Evolutionary conservation across 106 monocot genomes (phyloP).

Genomic region (Allium sativum): DNA sequence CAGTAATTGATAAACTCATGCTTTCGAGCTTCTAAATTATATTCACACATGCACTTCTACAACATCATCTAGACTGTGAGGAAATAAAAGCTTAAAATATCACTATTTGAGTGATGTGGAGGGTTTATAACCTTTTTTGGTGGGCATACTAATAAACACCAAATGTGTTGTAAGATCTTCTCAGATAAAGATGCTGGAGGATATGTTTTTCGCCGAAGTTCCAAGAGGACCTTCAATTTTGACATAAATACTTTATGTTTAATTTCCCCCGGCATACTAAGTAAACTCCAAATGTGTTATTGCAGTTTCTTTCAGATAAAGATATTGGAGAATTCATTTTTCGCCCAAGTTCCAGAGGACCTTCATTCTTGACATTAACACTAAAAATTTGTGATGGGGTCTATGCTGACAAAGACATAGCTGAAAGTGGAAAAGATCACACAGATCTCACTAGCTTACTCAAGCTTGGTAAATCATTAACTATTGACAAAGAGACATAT

Average conservation of each 20-base stretch:
- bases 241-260: neutral
- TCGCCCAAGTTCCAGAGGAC: slow-evolving; percentile 84
- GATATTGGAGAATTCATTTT: slow-evolving; percentile 86
- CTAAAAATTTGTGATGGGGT: slow-evolving; percentile 88
- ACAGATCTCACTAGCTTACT: slow-evolving; percentile 94
- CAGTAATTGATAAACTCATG: too few relatives aligned
- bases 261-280: neutral
- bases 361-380: slow-evolving; percentile 85
- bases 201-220: too few relatives aligned
- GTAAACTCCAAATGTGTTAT: neutral
- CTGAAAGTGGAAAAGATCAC: slow-evolving; percentile 88
- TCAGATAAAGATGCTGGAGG: too few relatives aligned
- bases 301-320: slow-evolving; percentile 78
- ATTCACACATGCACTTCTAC: too few relatives aligned
- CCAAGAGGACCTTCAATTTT: neutral
- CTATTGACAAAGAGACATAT: slow-evolving; percentile 78
- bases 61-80: too few relatives aligned
- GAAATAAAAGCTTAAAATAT: too few relatives aligned
- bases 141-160: too few relatives aligned
- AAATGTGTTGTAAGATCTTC: too few relatives aligned
- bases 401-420: slow-evolving; percentile 91
- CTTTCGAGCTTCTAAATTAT: too few relatives aligned
- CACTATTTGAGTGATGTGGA: too few relatives aligned
- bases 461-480: slow-evolving; percentile 83
- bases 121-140: too few relatives aligned